These are phyloP conservation scores for Gracilaria vermiculophylla DNA, from an alignment of 23 red algal genomes.

Conservation along the genomic window DNA sequence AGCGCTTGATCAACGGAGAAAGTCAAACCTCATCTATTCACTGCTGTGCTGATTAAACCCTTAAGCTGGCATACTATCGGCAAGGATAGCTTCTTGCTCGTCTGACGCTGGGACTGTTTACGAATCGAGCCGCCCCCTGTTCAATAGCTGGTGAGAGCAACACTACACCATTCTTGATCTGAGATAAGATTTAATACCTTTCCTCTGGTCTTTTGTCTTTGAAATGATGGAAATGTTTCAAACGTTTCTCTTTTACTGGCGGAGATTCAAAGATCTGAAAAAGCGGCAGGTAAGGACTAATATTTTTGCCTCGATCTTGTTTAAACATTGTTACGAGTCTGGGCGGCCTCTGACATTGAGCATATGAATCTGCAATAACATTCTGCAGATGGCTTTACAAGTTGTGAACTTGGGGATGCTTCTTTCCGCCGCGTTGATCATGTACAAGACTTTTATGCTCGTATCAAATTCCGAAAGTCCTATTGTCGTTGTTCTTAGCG, in stretches of 20 bases:
- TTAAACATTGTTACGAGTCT: neutral
- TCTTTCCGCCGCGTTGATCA: constrained; percentile 82
- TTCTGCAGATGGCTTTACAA: constrained; percentile 69
- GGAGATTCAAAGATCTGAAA: constrained; percentile 71
- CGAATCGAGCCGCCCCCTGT: neutral
- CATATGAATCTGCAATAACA: neutral
- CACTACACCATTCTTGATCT: neutral
- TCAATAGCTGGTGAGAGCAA: neutral
- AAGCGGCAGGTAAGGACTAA: constrained; percentile 64
- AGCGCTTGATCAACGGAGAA: neutral
- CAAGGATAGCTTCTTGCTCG: neutral
- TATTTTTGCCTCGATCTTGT: neutral
- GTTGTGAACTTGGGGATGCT: constrained; percentile 77
- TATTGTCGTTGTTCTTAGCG: constrained; percentile 74
- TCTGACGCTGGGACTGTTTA: neutral
- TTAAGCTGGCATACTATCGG: neutral
- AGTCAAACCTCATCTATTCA: neutral
- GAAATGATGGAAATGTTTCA: constrained; percentile 48
- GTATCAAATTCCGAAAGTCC: constrained; percentile 82
- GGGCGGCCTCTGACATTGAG: neutral
- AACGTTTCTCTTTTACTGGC: constrained; percentile 73
- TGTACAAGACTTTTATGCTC: constrained; percentile 82
- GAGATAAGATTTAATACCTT: neutral
- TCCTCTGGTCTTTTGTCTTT: neutral
- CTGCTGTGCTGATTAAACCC: neutral